phyloP scores from a whole-genome alignment of 2,329 filamentous ascomycete genomes.

The Fusarium sambucinum region DNA sequence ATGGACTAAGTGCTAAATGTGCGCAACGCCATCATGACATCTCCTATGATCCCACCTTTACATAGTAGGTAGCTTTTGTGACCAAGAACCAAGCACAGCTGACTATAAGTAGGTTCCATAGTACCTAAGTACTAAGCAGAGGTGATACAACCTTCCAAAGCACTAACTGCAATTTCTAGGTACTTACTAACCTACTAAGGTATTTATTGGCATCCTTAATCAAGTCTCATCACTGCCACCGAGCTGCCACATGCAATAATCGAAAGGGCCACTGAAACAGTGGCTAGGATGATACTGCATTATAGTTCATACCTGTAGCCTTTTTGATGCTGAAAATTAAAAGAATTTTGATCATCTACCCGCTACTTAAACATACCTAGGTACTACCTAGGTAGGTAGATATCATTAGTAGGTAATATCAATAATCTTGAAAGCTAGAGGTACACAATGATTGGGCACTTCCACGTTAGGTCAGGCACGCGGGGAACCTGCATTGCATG shows the following conservation, averaged over 20 bases:
- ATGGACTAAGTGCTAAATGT: too few species aligned
- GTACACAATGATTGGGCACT: slow-evolving; percentile 13
- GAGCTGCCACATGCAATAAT: not conserved
- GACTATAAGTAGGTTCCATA: too few species aligned
- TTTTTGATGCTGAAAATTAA: not conserved
- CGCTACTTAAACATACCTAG: too few species aligned
- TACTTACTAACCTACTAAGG: too few species aligned
- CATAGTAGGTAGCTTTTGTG: too few species aligned
- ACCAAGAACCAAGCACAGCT: not conserved
- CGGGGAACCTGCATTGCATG: slow-evolving; percentile 29
- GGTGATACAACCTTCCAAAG: too few species aligned
- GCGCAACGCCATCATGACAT: slow-evolving; percentile 6
- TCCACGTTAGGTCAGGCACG: slow-evolving; percentile 12
- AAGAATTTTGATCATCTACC: not conserved
- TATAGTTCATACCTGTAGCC: not conserved
- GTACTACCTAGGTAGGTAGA: not conserved
- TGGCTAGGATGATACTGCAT: too few species aligned
- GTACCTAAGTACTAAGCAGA: too few species aligned
- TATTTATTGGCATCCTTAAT: not conserved
- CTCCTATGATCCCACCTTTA: not conserved
- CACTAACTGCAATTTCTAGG: not conserved
- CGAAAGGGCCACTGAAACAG: not conserved
- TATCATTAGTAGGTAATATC: not conserved
- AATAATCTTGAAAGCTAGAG: not conserved
- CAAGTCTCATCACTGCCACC: not conserved